Base-by-base conservation (phyloP, 768 basidiomycete genomes). In the Kwoniella europaea region DNA sequence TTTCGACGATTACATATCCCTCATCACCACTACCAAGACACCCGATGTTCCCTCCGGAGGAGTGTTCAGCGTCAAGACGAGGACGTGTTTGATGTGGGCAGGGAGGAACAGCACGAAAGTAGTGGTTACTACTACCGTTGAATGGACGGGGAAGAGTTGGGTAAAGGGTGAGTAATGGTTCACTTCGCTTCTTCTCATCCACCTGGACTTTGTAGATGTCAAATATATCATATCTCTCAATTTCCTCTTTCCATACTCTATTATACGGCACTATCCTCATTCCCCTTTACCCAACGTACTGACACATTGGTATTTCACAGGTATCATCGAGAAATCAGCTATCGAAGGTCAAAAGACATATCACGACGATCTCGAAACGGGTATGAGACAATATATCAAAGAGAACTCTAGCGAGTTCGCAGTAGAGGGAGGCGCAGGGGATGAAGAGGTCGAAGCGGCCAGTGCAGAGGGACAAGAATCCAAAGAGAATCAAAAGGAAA, bases 71-170 rank as follows among this genome's bases (percentile, higher is more conserved):
- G 94, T 98, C 71, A 97, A 94, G 88, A 98, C 96, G 16, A 86
- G 90, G 76, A 97, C 95, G 13, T 98, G 96, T 81, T 86, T 98
- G 58, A 98, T 89, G 86, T 99, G 94, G 94, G 94, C 93, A 12
- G 90, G 91, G 63, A 85, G 88, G 3, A 87, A 91, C 63, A 88
- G 90, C 24, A 91, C 91, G 6, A 89, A 87, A 68, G 89, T 99
- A 15, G 73, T 94, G 12, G 92, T 98, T 3, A 94, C 93, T 53
- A 93, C 92, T 4, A 89, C 91, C 73, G 92, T 98, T 1, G 95
- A 98, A 71, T 99, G 96, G 94, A 93, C 92, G 0, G 95, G 95
- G 55, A 88, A 94, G 76, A 95, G 93, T 84, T 98, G 98, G 85
- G 94, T 99, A 84, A 96, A 92, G 85, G 91, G 94, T 94, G 68